Conservation (phyloP, 805 yeast species). For the Ogataea paradorogensis region DNA sequence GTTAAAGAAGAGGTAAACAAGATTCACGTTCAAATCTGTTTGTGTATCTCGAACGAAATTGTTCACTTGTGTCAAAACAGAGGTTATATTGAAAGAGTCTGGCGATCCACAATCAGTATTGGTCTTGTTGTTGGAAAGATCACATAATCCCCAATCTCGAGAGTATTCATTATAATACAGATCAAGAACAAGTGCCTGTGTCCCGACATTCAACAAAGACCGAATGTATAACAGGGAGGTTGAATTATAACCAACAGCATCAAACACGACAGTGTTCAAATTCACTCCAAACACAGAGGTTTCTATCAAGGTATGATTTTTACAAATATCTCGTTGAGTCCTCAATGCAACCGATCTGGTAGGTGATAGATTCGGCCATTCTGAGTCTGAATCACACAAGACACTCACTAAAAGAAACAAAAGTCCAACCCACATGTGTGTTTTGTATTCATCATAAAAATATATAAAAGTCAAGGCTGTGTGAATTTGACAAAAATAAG, state of each 20-base stretch:
- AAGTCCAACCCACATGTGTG: not conserved
- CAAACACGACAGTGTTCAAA: constrained; percentile 33
- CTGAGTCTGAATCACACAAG: not conserved
- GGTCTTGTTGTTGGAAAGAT: constrained; percentile 35
- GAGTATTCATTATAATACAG: constrained; percentile 52
- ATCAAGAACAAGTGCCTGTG: constrained; percentile 48
- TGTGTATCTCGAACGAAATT: constrained; percentile 40
- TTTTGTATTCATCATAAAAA: not conserved
- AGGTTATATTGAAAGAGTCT: constrained; percentile 20
- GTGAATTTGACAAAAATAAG: not conserved
- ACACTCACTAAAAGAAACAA: not conserved
- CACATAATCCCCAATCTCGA: constrained; percentile 55
- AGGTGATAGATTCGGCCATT: constrained; percentile 35
- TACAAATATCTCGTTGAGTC: constrained; percentile 47
- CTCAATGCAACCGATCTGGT: constrained; percentile 36
- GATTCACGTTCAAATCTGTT: constrained; percentile 44
- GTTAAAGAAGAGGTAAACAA: constrained; percentile 40
- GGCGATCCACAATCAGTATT: constrained; percentile 15
- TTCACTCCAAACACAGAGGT: constrained; percentile 40
- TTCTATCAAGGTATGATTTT: constrained; percentile 39
- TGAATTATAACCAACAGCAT: constrained; percentile 31
- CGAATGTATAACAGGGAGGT: constrained; percentile 30
- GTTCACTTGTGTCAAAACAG: constrained; percentile 31
- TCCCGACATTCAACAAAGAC: constrained; percentile 41
- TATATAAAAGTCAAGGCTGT: not conserved